Evolutionary conservation across 2,329 filamentous ascomycete species (phyloP).

Genomic region (Fusarium liriodendri): DNA sequence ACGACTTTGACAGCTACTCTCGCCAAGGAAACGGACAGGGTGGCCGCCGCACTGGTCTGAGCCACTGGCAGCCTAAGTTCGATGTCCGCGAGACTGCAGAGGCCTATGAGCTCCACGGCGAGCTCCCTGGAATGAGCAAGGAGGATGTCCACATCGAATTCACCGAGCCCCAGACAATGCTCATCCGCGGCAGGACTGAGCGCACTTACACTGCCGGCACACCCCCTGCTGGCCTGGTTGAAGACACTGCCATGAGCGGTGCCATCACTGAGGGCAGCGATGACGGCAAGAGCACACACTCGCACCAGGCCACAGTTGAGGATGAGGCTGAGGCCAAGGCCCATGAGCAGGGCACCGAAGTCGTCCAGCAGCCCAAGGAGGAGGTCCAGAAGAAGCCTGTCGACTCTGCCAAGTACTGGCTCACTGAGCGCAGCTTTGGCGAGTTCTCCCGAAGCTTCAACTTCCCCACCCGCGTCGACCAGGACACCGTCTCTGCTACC

Average conservation of each 20-base stretch:
- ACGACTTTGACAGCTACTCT: constrained; percentile 71
- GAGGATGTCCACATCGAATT: constrained; percentile 83
- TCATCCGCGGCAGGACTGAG: constrained; percentile 77
- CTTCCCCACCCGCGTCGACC: constrained; percentile 74
- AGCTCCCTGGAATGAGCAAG: constrained; percentile 80
- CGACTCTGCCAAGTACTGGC: constrained; percentile 74
- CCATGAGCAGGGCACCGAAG: constrained; percentile 37
- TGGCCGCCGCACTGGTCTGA: constrained; percentile 48
- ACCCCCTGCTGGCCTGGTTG: constrained; percentile 59
- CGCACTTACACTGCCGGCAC: constrained; percentile 69
- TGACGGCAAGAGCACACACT: constrained; percentile 56
- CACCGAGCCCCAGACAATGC: constrained; percentile 78
- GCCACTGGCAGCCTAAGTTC: constrained; percentile 80
- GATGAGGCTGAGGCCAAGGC: constrained; percentile 57
- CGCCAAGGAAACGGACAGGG: constrained; percentile 46
- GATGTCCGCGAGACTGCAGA: constrained; percentile 78
- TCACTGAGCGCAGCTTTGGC: constrained; percentile 73
- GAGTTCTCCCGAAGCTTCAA: constrained; percentile 76
- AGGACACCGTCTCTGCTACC: constrained; percentile 68
- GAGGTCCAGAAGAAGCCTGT: constrained; percentile 47
- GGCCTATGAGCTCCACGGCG: constrained; percentile 81
- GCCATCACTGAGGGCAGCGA: constrained; percentile 55
- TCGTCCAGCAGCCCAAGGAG: constrained; percentile 41
- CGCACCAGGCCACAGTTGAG: constrained; percentile 73
- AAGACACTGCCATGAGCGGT: constrained; percentile 52